Base-by-base conservation (phyloP, 805 yeast species). In the Nakazawaea peltata region DNA sequence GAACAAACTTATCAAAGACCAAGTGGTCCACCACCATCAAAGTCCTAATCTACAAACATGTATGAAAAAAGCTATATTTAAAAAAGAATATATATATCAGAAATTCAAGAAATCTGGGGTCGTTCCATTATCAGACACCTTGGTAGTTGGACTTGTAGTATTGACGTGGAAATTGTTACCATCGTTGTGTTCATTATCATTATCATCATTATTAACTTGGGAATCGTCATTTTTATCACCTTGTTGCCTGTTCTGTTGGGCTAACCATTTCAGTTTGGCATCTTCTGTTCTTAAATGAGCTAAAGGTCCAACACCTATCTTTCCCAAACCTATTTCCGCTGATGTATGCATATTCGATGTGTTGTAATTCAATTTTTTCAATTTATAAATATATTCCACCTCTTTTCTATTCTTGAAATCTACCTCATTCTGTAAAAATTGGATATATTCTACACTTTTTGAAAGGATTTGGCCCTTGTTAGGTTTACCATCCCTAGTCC, bases 401-500 rank as follows among this genome's bases (percentile, higher is more conserved):
- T 86, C 95, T 41, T 71, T 72, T 38, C 90, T 64, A 56, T 86
- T 86, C 46, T 76, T 81, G 37, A 74, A 75, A 51, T 86, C 95
- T 40, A 86, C 84, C 39, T 71, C 64, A 41, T 73, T 76, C 51
- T 84, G 94, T 24, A 84, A 55, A 41, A 59, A 59, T 40, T 72
- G 76, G 28, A 83, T 72, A 48, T 81, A 82, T 42, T 80, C 87
- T 2, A 82, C 87, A 0, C 85, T 71, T 48, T 79, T 81, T 7
- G 84, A 71, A 40, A 83, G 59, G 2, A 83, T 81, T 51, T 81
- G 90, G 2, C 94, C 94, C 56, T 83, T 83, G 49, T 81, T 82
- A 0, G 94, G 94, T 45, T 80, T 81, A 2, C 90, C 92, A 47
- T 81, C 90, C 43, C 78, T 81, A 1, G 90, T 81, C 0, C 90